Evolutionary conservation across 306 rosid species (phyloP).

Genomic region (Acacia acuminata): DNA sequence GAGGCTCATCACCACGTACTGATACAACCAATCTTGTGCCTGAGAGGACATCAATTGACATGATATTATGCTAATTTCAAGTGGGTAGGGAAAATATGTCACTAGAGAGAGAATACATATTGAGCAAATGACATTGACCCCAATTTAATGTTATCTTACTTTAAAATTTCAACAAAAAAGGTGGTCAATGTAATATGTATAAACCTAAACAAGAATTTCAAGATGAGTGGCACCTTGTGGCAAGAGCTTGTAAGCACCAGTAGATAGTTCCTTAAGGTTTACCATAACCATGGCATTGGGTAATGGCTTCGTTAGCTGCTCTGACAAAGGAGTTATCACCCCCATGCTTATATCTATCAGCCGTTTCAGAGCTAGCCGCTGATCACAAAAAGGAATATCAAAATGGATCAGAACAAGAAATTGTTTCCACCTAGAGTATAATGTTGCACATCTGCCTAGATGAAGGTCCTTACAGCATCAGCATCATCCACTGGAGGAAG

Average conservation of each 20-base stretch:
- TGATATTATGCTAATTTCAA: constrained; percentile 5
- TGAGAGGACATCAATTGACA: constrained; percentile 35
- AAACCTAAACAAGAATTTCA: constrained; percentile 11
- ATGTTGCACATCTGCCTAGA: constrained; percentile 2
- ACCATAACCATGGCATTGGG: constrained; percentile 92
- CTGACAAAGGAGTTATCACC: constrained; percentile 83
- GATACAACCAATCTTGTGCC: constrained; percentile 93
- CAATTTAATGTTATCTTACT: neutral
- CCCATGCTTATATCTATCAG: constrained; percentile 91
- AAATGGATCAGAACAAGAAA: constrained; percentile 15
- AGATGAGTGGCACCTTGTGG: constrained; percentile 70
- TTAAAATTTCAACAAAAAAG: neutral
- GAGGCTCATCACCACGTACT: constrained; percentile 83
- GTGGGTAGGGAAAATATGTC: constrained; percentile 11
- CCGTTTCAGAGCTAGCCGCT: constrained; percentile 94
- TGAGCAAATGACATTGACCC: neutral
- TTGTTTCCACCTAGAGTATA: constrained; percentile 21
- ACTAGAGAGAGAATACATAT: constrained; percentile 10
- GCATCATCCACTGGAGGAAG: constrained; percentile 81
- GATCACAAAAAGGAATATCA: constrained; percentile 37
- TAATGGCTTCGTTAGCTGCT: constrained; percentile 93
- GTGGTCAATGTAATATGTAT: constrained; percentile 15
- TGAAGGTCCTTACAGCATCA: constrained; percentile 68
- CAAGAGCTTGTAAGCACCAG: constrained; percentile 89
- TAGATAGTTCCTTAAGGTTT: constrained; percentile 82